phyloP scores from a whole-genome alignment of 768 basidiomycete species.

The Rhizopogon roseolus region DNA sequence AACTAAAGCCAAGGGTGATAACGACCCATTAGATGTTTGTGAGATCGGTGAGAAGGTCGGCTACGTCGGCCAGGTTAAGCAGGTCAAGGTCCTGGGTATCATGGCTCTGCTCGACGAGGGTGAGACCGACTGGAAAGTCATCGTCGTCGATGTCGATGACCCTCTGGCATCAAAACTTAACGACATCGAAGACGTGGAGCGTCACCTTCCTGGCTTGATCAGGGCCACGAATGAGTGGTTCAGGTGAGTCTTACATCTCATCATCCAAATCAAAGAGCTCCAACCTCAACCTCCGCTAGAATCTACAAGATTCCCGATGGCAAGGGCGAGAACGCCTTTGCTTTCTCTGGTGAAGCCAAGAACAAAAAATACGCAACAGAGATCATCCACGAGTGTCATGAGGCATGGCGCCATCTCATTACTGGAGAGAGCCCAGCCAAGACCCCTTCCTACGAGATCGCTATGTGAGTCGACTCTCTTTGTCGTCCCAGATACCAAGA shows the following conservation, averaged over 20 bases:
- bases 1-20: conserved; percentile 98
- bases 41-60: conserved; percentile 99
- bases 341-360: conserved; percentile 99
- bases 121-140: conserved; percentile 99
- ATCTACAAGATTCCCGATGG: conserved; percentile 97
- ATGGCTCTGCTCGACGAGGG: conserved; percentile 99
- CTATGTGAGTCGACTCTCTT: conserved; percentile 61
- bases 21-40: conserved; percentile 99
- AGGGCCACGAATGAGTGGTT: conserved; percentile 99
- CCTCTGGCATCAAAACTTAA: conserved; percentile 95
- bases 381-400: conserved; percentile 98
- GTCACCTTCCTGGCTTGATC: conserved; percentile 94
- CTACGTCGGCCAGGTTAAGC: conserved; percentile 95
- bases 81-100: conserved; percentile 99
- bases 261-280: not conserved
- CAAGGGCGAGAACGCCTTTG: conserved; percentile 96
- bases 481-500: not conserved
- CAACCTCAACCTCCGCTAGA: conserved; percentile 31
- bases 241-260: conserved; percentile 46
- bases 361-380: conserved; percentile 99
- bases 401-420: conserved; percentile 95
- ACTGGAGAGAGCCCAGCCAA: conserved; percentile 73
- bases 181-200: conserved; percentile 98
- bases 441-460: conserved; percentile 68
- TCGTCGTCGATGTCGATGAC: conserved; percentile 94